Conservation (phyloP, 768 basidiomycete genomes). For the Amanita molliuscula region DNA sequence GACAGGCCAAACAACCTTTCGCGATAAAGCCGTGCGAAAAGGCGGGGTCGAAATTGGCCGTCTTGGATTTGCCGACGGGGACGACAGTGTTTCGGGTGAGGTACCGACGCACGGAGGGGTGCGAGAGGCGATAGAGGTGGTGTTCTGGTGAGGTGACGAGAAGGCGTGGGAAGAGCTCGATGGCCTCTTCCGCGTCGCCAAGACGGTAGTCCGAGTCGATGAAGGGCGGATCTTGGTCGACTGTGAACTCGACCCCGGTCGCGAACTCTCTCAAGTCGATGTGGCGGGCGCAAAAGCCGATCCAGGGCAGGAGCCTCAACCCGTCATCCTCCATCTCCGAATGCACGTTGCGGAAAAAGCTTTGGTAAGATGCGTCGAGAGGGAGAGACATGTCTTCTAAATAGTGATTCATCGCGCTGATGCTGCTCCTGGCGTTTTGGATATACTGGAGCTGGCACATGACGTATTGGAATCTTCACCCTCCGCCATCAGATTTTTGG, state of each 20-base stretch:
- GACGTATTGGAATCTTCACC: neutral
- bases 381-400: neutral
- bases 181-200: neutral
- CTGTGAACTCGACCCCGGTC: neutral
- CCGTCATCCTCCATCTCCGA: neutral
- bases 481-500: neutral
- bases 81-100: neutral
- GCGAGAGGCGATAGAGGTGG: neutral
- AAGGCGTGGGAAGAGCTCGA: neutral
- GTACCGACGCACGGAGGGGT: neutral
- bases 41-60: neutral
- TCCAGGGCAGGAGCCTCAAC: neutral
- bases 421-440: neutral
- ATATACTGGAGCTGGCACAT: neutral
- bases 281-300: neutral
- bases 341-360: neutral
- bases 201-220: neutral
- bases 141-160: neutral
- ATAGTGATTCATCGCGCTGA: neutral
- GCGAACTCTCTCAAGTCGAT: neutral
- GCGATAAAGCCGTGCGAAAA: neutral
- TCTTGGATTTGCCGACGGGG: neutral
- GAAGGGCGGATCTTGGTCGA: neutral
- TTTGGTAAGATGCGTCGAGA: neutral
- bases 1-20: conserved; percentile 1